Conservation (phyloP, 169 alveolate species). For the Babesia gibsoni region DNA sequence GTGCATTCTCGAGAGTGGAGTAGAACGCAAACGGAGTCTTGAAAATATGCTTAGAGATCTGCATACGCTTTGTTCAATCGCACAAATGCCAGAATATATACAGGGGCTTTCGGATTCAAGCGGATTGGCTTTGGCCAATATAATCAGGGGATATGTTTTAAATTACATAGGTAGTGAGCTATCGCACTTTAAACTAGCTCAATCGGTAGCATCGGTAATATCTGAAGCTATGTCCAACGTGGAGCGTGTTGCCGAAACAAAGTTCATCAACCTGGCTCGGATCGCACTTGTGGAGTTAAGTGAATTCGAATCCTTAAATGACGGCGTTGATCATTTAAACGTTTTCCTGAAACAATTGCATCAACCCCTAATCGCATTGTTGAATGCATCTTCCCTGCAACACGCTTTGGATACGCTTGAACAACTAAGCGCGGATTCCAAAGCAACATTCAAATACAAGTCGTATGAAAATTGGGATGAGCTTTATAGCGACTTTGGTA, state of each 20-base stretch:
- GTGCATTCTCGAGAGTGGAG: background rate
- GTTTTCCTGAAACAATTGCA: background rate
- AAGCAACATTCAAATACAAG: background rate
- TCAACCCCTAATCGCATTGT: constrained; percentile 15
- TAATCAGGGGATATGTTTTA: constrained; percentile 3
- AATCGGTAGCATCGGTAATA: constrained; percentile 32
- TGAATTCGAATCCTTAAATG: background rate
- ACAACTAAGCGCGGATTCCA: background rate
- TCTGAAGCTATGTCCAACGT: constrained; percentile 35
- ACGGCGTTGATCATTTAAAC: background rate
- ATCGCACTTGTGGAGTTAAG: constrained; percentile 28
- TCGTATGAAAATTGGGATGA: background rate
- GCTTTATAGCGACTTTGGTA: background rate
- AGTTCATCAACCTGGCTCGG: constrained; percentile 31
- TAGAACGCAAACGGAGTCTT: constrained; percentile 14
- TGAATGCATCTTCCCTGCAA: background rate
- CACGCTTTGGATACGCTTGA: constrained; percentile 10
- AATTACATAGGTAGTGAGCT: constrained; percentile 19
- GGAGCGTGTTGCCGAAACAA: constrained; percentile 50
- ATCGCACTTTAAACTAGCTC: constrained; percentile 21
- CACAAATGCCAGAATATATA: constrained; percentile 41
- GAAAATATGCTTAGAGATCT: constrained; percentile 18
- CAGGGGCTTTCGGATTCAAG: constrained; percentile 51
- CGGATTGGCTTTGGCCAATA: constrained; percentile 39
- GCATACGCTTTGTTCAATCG: constrained; percentile 24